A percentile compares a stretch with the other conserved stretches of the same genome.
Evolutionary conservation across 2,329 filamentous ascomycete genomes (phyloP).

Genomic region (Didymella arachidicola): DNA sequence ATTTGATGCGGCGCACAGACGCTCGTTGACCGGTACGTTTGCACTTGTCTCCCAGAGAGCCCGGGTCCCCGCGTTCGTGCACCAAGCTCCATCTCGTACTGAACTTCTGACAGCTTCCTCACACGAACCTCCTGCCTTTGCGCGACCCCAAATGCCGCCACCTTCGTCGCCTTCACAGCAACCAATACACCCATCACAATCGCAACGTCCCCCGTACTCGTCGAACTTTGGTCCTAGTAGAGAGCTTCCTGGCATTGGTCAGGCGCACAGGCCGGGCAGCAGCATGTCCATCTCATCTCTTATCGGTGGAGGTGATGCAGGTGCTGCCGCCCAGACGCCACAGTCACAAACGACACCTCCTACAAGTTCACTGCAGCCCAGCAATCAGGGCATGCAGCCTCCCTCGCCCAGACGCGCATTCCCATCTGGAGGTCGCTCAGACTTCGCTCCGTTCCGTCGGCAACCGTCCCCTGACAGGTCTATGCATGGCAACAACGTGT

Average conservation of each 20-base stretch:
- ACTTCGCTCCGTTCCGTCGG: slow-evolving; percentile 48
- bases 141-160: slow-evolving; percentile 58
- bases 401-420: slow-evolving; percentile 54
- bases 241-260: slow-evolving; percentile 62
- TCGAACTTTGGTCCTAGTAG: slow-evolving; percentile 57
- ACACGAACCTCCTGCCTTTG: slow-evolving; percentile 53
- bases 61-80: slow-evolving; percentile 32
- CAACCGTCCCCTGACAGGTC: slow-evolving; percentile 51
- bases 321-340: slow-evolving; percentile 47
- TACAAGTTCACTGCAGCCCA: slow-evolving; percentile 48
- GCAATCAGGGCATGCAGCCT: slow-evolving; percentile 56
- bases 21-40: slow-evolving; percentile 53
- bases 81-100: slow-evolving; percentile 33
- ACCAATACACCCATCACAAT: slow-evolving; percentile 48
- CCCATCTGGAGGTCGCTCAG: slow-evolving; percentile 41
- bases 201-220: slow-evolving; percentile 55
- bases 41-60: slow-evolving; percentile 47
- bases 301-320: slow-evolving; percentile 64
- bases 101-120: slow-evolving; percentile 43
- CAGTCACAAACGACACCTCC: slow-evolving; percentile 60
- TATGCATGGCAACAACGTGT: slow-evolving; percentile 33
- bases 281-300: slow-evolving; percentile 80
- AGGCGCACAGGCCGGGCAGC: slow-evolving; percentile 64
- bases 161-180: slow-evolving; percentile 58
- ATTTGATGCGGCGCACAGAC: slow-evolving; percentile 52